A percentile compares a stretch with the other conserved stretches of the same genome.
phyloP scores from a whole-genome alignment of 768 basidiomycete species.

The Hygrophorus russula region DNA sequence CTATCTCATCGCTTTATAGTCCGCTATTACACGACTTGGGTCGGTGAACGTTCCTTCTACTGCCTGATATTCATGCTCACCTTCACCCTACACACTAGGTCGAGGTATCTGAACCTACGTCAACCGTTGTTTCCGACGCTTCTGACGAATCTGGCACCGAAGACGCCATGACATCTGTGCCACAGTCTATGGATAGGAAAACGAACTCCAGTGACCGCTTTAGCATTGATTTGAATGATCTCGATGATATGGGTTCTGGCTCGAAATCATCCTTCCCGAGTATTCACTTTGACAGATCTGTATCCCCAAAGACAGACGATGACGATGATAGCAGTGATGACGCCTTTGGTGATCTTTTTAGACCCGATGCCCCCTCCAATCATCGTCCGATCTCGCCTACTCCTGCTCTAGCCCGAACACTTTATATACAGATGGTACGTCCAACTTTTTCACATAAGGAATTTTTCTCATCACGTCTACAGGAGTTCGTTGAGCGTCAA shows the following conservation, averaged over 20 bases:
- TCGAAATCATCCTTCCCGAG: constrained; percentile 67
- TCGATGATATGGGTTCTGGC: constrained; percentile 48
- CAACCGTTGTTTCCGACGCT: constrained; percentile 43
- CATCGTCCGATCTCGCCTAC: constrained; percentile 10
- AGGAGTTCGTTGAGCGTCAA: constrained; percentile 89
- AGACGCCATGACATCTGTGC: constrained; percentile 48
- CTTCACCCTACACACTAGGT: constrained; percentile 14
- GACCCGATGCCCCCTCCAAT: constrained; percentile 13
- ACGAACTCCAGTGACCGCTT: constrained; percentile 41
- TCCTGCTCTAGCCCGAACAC: constrained; percentile 37
- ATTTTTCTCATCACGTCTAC: not conserved
- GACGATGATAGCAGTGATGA: constrained; percentile 25
- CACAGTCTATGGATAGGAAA: constrained; percentile 20
- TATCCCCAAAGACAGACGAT: constrained; percentile 23
- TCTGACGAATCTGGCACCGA: constrained; percentile 31
- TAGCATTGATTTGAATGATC: constrained; percentile 48
- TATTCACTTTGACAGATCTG: constrained; percentile 62
- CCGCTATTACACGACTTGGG: constrained; percentile 85
- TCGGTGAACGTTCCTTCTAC: too few species aligned
- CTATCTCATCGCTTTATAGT: constrained; percentile 88
- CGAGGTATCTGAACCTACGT: constrained; percentile 49
- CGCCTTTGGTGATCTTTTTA: constrained; percentile 24
- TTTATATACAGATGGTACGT: constrained; percentile 91
- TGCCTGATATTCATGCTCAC: too few species aligned
- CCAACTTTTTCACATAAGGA: not conserved